phyloP scores from a whole-genome alignment of 768 basidiomycete species.

The Calvatia gigantea region DNA sequence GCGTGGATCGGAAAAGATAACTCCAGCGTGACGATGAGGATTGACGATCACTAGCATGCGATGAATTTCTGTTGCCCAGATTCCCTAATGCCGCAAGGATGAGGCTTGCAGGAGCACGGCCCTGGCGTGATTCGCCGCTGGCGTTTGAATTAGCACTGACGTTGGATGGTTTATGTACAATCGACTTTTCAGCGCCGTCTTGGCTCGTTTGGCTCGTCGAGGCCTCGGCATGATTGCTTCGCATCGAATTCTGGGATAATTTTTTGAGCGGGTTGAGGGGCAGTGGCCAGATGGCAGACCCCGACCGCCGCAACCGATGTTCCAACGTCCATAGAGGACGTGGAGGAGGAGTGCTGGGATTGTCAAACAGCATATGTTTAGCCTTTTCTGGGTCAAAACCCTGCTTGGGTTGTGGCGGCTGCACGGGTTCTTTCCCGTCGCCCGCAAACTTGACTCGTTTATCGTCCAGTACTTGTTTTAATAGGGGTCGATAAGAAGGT shows the following conservation, averaged over 20 bases:
- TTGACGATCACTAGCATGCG: conserved; percentile 16
- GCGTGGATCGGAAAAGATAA: conserved; percentile 13
- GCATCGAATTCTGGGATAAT: conserved; percentile 3
- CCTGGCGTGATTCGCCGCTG: conserved; percentile 27
- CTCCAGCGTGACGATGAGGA: conserved; percentile 19
- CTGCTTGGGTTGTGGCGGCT: neutral
- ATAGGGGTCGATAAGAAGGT: conserved; percentile 26
- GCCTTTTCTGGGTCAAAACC: conserved; percentile 3
- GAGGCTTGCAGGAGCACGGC: conserved; percentile 26
- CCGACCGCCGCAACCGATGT: conserved; percentile 1
- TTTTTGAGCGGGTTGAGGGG: conserved; percentile 8
- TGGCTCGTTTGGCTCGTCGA: neutral
- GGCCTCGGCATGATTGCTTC: neutral
- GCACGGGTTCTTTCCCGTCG: conserved; percentile 6
- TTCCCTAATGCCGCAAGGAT: conserved; percentile 34
- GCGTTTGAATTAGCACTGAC: conserved; percentile 27
- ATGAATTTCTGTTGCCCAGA: conserved; percentile 15
- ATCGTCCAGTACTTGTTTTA: conserved; percentile 19
- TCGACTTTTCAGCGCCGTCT: neutral
- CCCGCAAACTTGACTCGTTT: conserved; percentile 40
- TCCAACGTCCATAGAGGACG: conserved; percentile 5
- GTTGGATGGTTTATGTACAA: conserved; percentile 26
- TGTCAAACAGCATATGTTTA: conserved; percentile 12
- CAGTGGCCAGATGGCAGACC: conserved; percentile 7
- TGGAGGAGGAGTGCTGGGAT: conserved; percentile 2